Percentiles rank a stretch among this genome's conserved stretches.
Evolutionary conservation across 2,329 filamentous ascomycete genomes (phyloP).

Genomic region (Grosmannia serpens): DNA sequence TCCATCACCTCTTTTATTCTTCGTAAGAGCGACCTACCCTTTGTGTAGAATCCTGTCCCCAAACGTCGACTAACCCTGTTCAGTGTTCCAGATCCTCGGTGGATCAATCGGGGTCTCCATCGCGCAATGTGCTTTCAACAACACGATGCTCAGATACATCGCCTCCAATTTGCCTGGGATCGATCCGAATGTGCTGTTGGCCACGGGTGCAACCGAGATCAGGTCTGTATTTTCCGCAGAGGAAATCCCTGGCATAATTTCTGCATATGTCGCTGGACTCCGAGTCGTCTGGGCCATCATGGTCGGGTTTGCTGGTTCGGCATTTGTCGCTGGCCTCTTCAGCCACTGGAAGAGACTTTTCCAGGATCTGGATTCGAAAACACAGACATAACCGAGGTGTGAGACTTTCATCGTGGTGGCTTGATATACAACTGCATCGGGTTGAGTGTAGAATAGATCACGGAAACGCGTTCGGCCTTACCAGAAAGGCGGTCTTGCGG

Average conservation of each 20-base stretch:
- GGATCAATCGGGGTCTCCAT: slow-evolving; percentile 29
- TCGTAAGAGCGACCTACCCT: not conserved
- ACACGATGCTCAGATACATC: slow-evolving; percentile 6
- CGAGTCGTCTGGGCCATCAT: not conserved
- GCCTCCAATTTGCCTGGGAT: not conserved
- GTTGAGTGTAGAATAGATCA: no score
- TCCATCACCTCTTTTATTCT: slow-evolving; percentile 26
- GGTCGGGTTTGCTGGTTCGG: not conserved
- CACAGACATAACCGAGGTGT: not conserved
- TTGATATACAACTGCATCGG: not conserved
- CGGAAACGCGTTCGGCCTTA: no score
- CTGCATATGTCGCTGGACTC: not conserved
- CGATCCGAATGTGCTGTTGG: not conserved
- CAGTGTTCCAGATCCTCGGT: slow-evolving; percentile 52
- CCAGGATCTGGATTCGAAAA: not conserved
- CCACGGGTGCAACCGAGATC: not conserved
- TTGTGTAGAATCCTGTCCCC: slow-evolving; percentile 19
- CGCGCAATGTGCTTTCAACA: slow-evolving; percentile 5
- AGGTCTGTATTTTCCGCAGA: not conserved
- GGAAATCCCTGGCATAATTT: not conserved
- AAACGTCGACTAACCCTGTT: slow-evolving; percentile 9
- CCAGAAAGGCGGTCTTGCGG: no score
- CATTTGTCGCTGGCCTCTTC: not conserved
- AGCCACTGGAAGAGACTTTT: not conserved
- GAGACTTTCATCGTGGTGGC: not conserved